These are phyloP conservation scores for Pterulicium gracile DNA, from an alignment of 1,284 basidiomycete species.

Conservation along the genomic window DNA sequence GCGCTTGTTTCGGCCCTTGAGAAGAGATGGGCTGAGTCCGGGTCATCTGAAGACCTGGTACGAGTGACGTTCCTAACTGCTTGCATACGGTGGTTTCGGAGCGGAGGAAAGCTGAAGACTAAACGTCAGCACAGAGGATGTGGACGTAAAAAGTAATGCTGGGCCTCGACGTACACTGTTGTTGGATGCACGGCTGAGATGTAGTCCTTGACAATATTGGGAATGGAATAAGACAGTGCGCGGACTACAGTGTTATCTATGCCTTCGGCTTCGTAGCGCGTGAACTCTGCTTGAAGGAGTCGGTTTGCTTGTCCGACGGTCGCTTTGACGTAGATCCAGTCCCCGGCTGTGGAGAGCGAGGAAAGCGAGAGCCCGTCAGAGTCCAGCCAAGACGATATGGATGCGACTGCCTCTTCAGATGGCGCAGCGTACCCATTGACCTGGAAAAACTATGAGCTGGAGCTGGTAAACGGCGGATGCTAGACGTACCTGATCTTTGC, in stretches of 20 bases:
- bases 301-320: neutral
- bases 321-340: neutral
- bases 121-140: neutral
- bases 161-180: neutral
- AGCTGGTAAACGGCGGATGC: neutral
- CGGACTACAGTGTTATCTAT: neutral
- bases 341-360: neutral
- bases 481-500: neutral
- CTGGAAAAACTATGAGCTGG: neutral
- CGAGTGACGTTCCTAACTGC: neutral
- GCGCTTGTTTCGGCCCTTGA: neutral
- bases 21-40: neutral
- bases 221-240: neutral
- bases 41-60: neutral
- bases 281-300: neutral
- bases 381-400: neutral
- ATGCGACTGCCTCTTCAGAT: neutral
- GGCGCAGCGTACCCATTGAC: neutral
- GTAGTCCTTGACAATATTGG: neutral
- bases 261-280: neutral
- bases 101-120: neutral
- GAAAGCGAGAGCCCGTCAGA: neutral
- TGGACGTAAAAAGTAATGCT: neutral
- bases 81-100: neutral
- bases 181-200: neutral